phyloP scores from a whole-genome alignment of 305 asterid species.

The Salvia sclarea region DNA sequence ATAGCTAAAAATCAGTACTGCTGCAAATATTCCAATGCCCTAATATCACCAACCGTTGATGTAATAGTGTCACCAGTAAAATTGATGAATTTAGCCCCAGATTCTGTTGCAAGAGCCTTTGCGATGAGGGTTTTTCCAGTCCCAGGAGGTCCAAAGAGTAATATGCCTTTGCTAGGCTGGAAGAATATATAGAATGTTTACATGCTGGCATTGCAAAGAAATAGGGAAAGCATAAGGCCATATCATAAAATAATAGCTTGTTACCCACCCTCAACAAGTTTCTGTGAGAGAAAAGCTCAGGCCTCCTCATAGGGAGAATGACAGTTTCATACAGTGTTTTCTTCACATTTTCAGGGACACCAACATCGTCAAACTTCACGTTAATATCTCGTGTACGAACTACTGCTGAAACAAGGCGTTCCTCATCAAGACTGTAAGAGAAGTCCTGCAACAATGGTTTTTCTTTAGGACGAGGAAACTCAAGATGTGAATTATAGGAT shows the following conservation, averaged over 20 bases:
- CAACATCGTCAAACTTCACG: constrained; percentile 88
- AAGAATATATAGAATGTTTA: constrained; percentile 20
- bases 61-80: constrained; percentile 90
- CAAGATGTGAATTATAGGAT: too few species aligned
- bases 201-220: background rate
- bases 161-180: constrained; percentile 84
- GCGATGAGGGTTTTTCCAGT: constrained; percentile 97
- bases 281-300: constrained; percentile 91
- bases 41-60: constrained; percentile 55
- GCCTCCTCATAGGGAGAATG: constrained; percentile 94
- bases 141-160: constrained; percentile 99
- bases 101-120: constrained; percentile 96
- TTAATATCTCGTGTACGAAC: constrained; percentile 91
- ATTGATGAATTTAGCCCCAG: constrained; percentile 93
- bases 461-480: too few species aligned
- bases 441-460: constrained; percentile 40
- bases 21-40: too few species aligned
- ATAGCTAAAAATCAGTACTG: too few species aligned
- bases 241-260: too few species aligned
- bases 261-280: constrained; percentile 65
- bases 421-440: constrained; percentile 81
- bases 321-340: constrained; percentile 82
- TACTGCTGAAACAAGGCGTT: constrained; percentile 75
- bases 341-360: constrained; percentile 94
- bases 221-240: too few species aligned